These are phyloP conservation scores for Scenedesmus sp. DNA, from an alignment of 163 green algal species.

Conservation along the genomic window DNA sequence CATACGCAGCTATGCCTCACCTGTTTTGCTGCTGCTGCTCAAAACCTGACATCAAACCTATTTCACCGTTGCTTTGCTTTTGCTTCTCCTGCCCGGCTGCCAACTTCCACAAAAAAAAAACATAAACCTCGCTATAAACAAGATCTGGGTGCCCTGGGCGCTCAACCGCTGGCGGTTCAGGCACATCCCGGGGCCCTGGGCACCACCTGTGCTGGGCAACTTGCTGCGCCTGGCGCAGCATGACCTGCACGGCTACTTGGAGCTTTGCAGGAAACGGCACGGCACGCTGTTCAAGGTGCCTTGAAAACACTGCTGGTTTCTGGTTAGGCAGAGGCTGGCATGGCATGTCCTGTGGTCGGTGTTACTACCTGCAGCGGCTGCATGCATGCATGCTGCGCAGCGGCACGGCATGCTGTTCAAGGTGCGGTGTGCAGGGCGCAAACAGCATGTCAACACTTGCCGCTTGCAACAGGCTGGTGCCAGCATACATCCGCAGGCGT, in stretches of 20 bases:
- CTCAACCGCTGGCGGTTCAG: conserved; percentile 17
- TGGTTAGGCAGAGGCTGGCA: background rate
- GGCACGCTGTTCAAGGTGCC: conserved; percentile 28
- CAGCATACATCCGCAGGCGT: no score
- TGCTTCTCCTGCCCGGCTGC: no score
- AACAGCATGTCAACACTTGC: background rate
- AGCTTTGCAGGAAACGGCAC: conserved; percentile 10
- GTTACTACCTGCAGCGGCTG: no score
- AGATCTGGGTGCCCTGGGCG: conserved; percentile 25
- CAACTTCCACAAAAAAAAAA: no score
- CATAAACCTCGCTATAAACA: no score
- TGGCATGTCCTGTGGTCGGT: background rate
- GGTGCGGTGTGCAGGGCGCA: background rate
- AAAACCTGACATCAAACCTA: no score
- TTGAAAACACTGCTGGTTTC: no score
- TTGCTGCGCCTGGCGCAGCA: conserved; percentile 3
- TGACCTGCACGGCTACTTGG: conserved; percentile 28
- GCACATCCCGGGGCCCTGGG: conserved; percentile 23
- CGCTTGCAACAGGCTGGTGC: background rate
- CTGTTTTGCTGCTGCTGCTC: no score
- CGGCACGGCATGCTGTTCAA: no score
- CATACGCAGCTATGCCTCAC: no score
- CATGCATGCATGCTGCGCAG: no score
- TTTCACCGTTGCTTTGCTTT: no score
- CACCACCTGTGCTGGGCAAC: conserved; percentile 31